Percentiles rank a stretch among this genome's conserved stretches.
phyloP scores from a whole-genome alignment of 805 yeast genomes.

The Brettanomyces bruxellensis region DNA sequence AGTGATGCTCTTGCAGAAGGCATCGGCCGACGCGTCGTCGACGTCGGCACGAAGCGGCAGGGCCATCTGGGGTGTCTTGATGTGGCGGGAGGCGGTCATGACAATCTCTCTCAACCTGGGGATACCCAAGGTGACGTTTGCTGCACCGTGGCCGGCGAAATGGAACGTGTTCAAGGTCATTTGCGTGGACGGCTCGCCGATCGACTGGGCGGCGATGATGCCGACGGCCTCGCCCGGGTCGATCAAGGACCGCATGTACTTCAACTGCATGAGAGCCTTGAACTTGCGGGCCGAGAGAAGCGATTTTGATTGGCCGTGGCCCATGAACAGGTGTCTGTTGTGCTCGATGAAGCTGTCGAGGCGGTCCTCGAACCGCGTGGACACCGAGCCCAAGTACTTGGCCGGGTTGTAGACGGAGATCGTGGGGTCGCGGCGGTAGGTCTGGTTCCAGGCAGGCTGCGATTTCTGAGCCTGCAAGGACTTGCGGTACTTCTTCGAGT shows the following conservation, averaged over 20 bases:
- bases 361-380: slow-evolving; percentile 78
- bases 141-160: slow-evolving; percentile 99
- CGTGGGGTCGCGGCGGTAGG: slow-evolving; percentile 75
- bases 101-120: slow-evolving; percentile 99
- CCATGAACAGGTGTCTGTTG: slow-evolving; percentile 48
- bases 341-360: slow-evolving; percentile 60
- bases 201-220: slow-evolving; percentile 94
- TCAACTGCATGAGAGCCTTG: slow-evolving; percentile 94
- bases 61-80: slow-evolving; percentile 98
- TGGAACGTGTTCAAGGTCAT: slow-evolving; percentile 97
- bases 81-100: slow-evolving; percentile 95
- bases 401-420: slow-evolving; percentile 81
- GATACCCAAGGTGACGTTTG: slow-evolving; percentile 97
- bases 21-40: slow-evolving; percentile 78
- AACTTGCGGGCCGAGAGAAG: slow-evolving; percentile 71
- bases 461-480: slow-evolving; percentile 52
- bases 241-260: slow-evolving; percentile 91
- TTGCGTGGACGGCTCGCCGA: slow-evolving; percentile 99
- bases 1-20: slow-evolving; percentile 86
- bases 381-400: slow-evolving; percentile 84
- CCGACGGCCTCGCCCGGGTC: slow-evolving; percentile 99
- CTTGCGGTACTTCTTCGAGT: slow-evolving; percentile 77
- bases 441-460: slow-evolving; percentile 55
- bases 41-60: slow-evolving; percentile 78
- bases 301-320: slow-evolving; percentile 33